Percentiles rank a stretch among this genome's conserved stretches.
Evolutionary conservation across 805 yeast species (phyloP).

Genomic region (Yarrowia alimentaria): DNA sequence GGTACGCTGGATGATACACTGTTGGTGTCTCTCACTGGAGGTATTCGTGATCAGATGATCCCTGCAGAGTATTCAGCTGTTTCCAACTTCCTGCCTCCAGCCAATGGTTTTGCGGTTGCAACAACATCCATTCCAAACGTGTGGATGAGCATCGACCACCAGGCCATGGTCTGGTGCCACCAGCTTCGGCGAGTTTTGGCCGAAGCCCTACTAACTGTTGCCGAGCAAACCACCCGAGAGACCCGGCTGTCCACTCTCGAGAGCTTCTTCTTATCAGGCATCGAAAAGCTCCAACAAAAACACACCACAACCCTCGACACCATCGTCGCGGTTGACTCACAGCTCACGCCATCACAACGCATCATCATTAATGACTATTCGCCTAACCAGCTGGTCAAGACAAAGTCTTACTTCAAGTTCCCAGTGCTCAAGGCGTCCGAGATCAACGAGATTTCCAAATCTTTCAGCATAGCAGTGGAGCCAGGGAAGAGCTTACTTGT

Average conservation of each 20-base stretch:
- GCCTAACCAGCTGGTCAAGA: constrained; percentile 24
- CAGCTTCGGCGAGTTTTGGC: constrained; percentile 68
- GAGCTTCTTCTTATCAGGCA: constrained; percentile 41
- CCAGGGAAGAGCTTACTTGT: background rate
- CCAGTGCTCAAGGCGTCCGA: constrained; percentile 14
- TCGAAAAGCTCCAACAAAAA: constrained; percentile 31
- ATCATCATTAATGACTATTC: constrained; percentile 26
- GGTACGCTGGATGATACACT: constrained; percentile 53
- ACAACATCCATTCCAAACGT: constrained; percentile 83
- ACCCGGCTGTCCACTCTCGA: constrained; percentile 50
- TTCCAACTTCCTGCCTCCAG: constrained; percentile 62
- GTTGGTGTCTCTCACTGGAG: constrained; percentile 83
- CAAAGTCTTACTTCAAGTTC: constrained; percentile 18
- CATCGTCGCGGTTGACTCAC: background rate
- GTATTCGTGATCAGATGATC: constrained; percentile 65
- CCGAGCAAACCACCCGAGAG: constrained; percentile 43
- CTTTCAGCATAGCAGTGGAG: constrained; percentile 16
- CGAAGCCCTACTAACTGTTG: constrained; percentile 54
- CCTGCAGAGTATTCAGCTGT: constrained; percentile 87
- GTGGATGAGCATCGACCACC: constrained; percentile 90
- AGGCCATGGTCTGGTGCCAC: constrained; percentile 93
- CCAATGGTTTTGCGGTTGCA: constrained; percentile 77
- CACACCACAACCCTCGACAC: background rate
- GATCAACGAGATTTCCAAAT: constrained; percentile 14
- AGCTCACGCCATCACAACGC: background rate